Evolutionary conservation across 2,329 filamentous ascomycete species (phyloP).

Genomic region (Xylariaceae sp.): DNA sequence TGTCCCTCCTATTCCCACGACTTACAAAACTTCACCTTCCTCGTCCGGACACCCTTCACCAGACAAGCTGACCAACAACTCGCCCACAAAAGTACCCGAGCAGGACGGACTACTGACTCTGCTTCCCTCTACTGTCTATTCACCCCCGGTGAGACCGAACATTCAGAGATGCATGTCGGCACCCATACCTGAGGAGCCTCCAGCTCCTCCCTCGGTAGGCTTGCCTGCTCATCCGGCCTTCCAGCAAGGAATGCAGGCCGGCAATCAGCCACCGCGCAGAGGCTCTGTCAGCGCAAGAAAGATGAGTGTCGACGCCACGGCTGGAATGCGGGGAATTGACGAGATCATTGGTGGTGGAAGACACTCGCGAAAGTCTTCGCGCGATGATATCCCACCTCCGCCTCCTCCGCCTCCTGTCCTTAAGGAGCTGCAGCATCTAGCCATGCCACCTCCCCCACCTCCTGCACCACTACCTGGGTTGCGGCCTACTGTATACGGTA

Average conservation of each 20-base stretch:
- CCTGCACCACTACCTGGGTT: conserved; percentile 61
- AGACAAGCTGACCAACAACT: conserved; percentile 39
- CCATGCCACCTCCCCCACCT: conserved; percentile 66
- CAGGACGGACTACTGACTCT: conserved; percentile 50
- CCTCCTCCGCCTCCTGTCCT: conserved; percentile 60
- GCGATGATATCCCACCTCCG: conserved; percentile 61
- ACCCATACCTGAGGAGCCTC: conserved; percentile 57
- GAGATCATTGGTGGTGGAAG: conserved; percentile 49
- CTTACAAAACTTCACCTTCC: conserved; percentile 53
- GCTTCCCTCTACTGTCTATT: conserved; percentile 66
- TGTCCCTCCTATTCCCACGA: conserved; percentile 60
- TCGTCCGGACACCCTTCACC: conserved; percentile 48
- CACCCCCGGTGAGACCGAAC: conserved; percentile 56
- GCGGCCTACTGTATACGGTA: conserved; percentile 50
- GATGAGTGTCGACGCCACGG: conserved; percentile 46
- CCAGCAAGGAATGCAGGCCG: conserved; percentile 41
- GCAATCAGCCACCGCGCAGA: conserved; percentile 35
- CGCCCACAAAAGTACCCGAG: conserved; percentile 40
- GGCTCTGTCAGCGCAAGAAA: conserved; percentile 45
- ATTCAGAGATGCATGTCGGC: conserved; percentile 70
- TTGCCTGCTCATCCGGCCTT: conserved; percentile 51
- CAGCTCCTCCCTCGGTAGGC: conserved; percentile 40
- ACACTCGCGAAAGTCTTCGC: conserved; percentile 53
- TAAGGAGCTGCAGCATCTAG: conserved; percentile 68
- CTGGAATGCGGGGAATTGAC: conserved; percentile 55